These are phyloP conservation scores for Suillus alpinus DNA, from an alignment of 768 basidiomycete species.

Conservation along the genomic window DNA sequence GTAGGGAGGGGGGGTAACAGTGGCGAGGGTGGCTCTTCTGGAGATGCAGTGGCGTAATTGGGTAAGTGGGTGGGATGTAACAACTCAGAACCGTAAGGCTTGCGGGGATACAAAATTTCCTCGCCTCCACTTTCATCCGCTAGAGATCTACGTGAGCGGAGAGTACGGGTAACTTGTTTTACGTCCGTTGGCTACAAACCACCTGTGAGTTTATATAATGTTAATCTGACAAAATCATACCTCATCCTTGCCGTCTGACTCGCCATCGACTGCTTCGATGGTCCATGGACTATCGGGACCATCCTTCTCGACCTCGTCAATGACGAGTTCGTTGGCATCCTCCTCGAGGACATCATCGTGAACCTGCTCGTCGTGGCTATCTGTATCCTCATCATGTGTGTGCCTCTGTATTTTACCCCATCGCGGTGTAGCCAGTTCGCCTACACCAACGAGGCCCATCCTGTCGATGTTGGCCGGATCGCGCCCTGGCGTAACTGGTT, in stretches of 20 bases:
- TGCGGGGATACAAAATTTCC: constrained; percentile 84
- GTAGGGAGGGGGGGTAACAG: constrained; percentile 30
- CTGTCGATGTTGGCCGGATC: constrained; percentile 84
- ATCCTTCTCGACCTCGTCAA: constrained; percentile 45
- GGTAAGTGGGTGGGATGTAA: constrained; percentile 32
- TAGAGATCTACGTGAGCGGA: constrained; percentile 62
- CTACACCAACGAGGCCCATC: constrained; percentile 86
- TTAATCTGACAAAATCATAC: constrained; percentile 35
- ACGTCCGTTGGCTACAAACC: constrained; percentile 40
- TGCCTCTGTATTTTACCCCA: constrained; percentile 65
- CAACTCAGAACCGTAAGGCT: constrained; percentile 34
- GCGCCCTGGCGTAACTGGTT: constrained; percentile 65
- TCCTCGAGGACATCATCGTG: constrained; percentile 26
- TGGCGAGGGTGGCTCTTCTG: constrained; percentile 24
- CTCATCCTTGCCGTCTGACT: constrained; percentile 68
- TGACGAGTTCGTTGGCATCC: constrained; percentile 26
- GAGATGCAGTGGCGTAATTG: constrained; percentile 26
- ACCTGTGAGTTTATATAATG: not conserved
- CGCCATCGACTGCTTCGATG: constrained; percentile 82
- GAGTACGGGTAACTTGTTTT: constrained; percentile 42
- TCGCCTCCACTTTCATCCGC: constrained; percentile 88
- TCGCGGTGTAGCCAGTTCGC: constrained; percentile 94
- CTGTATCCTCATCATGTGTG: constrained; percentile 32
- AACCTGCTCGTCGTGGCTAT: constrained; percentile 41
- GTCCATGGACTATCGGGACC: constrained; percentile 83